phyloP scores from a whole-genome alignment of 495 filamentous ascomycete species.

The Aspergillus haitiensis region DNA sequence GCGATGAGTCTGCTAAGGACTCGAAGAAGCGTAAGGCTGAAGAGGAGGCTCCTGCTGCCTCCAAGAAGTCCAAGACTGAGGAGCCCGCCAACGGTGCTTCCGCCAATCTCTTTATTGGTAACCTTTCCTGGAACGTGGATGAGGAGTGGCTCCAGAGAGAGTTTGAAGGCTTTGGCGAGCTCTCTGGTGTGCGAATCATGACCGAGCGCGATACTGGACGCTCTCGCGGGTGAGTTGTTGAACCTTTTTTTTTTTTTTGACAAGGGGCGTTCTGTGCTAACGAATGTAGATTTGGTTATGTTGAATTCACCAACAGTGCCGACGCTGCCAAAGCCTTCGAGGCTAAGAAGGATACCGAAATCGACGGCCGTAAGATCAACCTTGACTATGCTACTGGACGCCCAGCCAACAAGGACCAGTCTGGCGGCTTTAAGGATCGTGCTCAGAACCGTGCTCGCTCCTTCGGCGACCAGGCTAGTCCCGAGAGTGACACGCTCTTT shows the following conservation, averaged over 20 bases:
- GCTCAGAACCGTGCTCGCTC: constrained; percentile 66
- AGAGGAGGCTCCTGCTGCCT: constrained; percentile 56
- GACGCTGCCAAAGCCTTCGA: constrained; percentile 75
- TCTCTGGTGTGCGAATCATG: constrained; percentile 75
- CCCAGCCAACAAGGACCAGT: constrained; percentile 48
- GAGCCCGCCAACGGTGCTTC: constrained; percentile 61
- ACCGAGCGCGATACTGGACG: constrained; percentile 78
- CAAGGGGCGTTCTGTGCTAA: constrained; percentile 26
- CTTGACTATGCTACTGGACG: constrained; percentile 84
- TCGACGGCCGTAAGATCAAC: constrained; percentile 85
- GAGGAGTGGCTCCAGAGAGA: constrained; percentile 86
- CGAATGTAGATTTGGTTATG: constrained; percentile 76
- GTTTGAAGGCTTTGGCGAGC: constrained; percentile 80
- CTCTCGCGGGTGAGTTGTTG: constrained; percentile 70
- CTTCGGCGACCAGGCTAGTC: constrained; percentile 77
- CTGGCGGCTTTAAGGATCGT: constrained; percentile 51
- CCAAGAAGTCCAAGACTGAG: constrained; percentile 86
- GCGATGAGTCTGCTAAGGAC: constrained; percentile 46
- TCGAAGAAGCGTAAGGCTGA: constrained; percentile 93
- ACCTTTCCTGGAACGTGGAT: constrained; percentile 92
- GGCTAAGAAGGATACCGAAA: constrained; percentile 73
- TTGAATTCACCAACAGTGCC: constrained; percentile 75
- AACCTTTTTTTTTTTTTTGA: background rate
- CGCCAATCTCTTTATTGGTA: constrained; percentile 85
- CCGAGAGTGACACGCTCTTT: constrained; percentile 84